These are phyloP conservation scores for Pulveroboletus sp. DNA, from an alignment of 768 basidiomycete genomes.

Conservation along the genomic window DNA sequence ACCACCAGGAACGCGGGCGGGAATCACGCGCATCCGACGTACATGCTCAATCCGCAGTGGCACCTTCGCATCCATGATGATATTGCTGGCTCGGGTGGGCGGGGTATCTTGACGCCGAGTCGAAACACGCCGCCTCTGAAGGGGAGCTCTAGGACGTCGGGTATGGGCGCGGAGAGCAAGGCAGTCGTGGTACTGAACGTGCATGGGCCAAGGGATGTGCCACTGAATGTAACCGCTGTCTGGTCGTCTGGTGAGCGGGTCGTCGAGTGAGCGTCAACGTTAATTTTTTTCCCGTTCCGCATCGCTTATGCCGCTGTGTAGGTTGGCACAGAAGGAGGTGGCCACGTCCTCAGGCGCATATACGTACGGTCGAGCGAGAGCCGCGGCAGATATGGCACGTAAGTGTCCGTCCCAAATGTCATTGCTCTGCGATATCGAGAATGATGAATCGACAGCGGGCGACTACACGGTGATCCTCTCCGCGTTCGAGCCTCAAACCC, in stretches of 20 bases:
- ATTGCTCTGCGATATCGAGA: neutral
- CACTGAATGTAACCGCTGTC: conserved; percentile 67
- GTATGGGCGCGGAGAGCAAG: neutral
- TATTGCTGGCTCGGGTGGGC: conserved; percentile 4
- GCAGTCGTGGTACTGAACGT: conserved; percentile 39
- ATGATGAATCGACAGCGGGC: conserved; percentile 39
- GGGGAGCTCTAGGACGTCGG: conserved; percentile 8
- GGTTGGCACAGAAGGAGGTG: conserved; percentile 64
- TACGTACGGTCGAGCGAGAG: conserved; percentile 66
- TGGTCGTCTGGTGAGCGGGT: conserved; percentile 76
- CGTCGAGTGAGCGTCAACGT: conserved; percentile 61
- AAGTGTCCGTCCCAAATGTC: conserved; percentile 12
- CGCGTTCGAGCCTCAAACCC: conserved; percentile 65
- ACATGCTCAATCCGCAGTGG: conserved; percentile 91
- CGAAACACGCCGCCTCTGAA: neutral
- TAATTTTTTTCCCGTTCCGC: neutral
- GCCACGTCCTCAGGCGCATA: conserved; percentile 76
- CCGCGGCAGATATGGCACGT: conserved; percentile 54
- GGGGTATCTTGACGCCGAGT: neutral
- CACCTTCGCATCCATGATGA: conserved; percentile 53
- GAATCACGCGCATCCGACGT: conserved; percentile 73
- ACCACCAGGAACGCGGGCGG: conserved; percentile 78
- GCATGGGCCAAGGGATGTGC: conserved; percentile 58
- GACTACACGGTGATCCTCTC: conserved; percentile 84
- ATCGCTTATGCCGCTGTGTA: conserved; percentile 18